These are phyloP conservation scores for Schwanniomyces sp. DNA, from an alignment of 805 yeast species.

Conservation along the genomic window DNA sequence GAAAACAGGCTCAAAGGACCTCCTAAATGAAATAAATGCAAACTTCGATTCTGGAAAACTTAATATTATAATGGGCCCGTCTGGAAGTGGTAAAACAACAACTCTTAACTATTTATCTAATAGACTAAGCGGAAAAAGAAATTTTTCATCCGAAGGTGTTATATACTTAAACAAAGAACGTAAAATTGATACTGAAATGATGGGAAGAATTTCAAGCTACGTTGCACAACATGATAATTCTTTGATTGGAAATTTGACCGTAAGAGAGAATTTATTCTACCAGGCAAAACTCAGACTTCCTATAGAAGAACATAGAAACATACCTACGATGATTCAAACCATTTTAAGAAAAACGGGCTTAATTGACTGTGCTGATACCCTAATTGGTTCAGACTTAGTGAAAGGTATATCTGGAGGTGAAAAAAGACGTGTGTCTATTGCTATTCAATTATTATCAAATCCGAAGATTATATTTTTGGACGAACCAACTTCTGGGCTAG, in stretches of 20 bases:
- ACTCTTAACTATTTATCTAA: conserved; percentile 49
- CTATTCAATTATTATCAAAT: conserved; percentile 69
- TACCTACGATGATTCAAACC: conserved; percentile 53
- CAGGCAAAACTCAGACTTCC: conserved; percentile 73
- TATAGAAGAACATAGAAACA: conserved; percentile 23
- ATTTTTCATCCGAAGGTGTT: conserved; percentile 22
- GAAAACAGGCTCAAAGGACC: background rate
- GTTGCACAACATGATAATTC: conserved; percentile 83
- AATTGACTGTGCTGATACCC: conserved; percentile 71
- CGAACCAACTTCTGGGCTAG: conserved; percentile 90
- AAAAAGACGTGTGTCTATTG: conserved; percentile 79
- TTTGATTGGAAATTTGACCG: conserved; percentile 69
- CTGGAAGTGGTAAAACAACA: conserved; percentile 47
- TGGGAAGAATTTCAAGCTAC: conserved; percentile 55
- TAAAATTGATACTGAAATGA: conserved; percentile 18
- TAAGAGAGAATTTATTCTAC: conserved; percentile 69
- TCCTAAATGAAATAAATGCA: conserved; percentile 29
- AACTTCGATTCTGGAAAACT: conserved; percentile 30
- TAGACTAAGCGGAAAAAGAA: conserved; percentile 37
- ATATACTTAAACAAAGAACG: conserved; percentile 27
- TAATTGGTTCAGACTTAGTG: conserved; percentile 39
- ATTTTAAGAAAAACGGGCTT: conserved; percentile 70
- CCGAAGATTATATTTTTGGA: conserved; percentile 74
- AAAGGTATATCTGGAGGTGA: conserved; percentile 54
- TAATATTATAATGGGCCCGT: conserved; percentile 48